A percentile compares a stretch with the other conserved stretches of the same genome.
These are phyloP conservation scores for Fusarium robinianum DNA, from an alignment of 2,329 filamentous ascomycete genomes.

Conservation along the genomic window DNA sequence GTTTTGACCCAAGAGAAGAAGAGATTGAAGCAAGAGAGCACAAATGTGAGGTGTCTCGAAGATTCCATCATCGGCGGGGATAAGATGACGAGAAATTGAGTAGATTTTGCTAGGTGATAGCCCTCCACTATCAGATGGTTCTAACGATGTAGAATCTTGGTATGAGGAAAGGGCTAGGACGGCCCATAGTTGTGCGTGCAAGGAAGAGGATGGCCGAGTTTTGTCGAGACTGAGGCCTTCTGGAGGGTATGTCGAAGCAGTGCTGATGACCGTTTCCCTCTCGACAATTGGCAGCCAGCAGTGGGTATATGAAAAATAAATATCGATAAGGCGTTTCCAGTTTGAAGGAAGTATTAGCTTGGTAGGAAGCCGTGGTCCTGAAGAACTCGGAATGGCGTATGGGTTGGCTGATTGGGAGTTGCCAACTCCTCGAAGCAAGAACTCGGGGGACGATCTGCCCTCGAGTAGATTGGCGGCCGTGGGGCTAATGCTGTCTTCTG, in stretches of 20 bases:
- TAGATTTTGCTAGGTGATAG: slow-evolving; percentile 49
- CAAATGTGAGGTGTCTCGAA: slow-evolving; percentile 48
- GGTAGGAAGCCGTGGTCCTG: slow-evolving; percentile 11
- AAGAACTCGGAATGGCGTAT: slow-evolving; percentile 10
- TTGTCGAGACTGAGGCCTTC: slow-evolving; percentile 40
- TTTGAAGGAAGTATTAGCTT: slow-evolving; percentile 52
- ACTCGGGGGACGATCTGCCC: slow-evolving; percentile 26
- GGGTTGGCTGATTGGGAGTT: slow-evolving; percentile 9
- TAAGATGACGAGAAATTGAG: slow-evolving; percentile 52
- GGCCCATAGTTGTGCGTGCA: slow-evolving; percentile 64
- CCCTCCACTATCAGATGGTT: slow-evolving; percentile 4
- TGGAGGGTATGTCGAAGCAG: slow-evolving; percentile 48
- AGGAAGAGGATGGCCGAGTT: slow-evolving; percentile 39
- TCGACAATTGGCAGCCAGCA: slow-evolving; percentile 77
- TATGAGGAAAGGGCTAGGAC: slow-evolving; percentile 61
- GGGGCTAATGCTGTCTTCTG: slow-evolving; percentile 37
- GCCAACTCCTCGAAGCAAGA: slow-evolving; percentile 21
- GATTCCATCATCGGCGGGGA: slow-evolving; percentile 54
- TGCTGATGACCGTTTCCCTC: slow-evolving; percentile 62
- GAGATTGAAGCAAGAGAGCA: slow-evolving; percentile 58
- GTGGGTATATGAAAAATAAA: slow-evolving; percentile 77
- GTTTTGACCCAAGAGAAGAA: slow-evolving; percentile 65
- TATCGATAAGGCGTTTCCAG: slow-evolving; percentile 66
- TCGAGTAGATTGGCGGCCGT: slow-evolving; percentile 24
- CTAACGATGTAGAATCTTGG: slow-evolving; percentile 48